Conservation (phyloP, 768 basidiomycete species). For the Saitozyma podzolica region DNA sequence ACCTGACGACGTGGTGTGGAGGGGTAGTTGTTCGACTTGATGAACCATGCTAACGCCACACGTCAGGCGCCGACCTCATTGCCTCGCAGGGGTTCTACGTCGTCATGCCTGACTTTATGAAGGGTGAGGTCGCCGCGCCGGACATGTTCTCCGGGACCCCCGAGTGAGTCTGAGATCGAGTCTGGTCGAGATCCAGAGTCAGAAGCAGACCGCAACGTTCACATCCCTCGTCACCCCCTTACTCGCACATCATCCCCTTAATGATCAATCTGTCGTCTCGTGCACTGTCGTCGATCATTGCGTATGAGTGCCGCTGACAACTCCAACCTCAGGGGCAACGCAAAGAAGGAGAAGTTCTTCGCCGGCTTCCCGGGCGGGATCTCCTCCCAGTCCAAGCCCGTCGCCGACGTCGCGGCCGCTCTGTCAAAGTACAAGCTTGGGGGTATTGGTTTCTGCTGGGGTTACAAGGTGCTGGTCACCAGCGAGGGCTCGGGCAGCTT, state of each 20-base stretch:
- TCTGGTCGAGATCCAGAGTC: neutral
- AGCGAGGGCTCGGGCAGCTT: slow-evolving; percentile 41
- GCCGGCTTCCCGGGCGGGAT: slow-evolving; percentile 62
- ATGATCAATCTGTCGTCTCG: slow-evolving; percentile 42
- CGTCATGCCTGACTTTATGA: slow-evolving; percentile 69
- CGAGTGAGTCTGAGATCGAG: slow-evolving; percentile 52
- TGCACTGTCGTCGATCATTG: neutral
- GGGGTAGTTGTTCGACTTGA: neutral
- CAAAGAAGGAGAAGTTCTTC: slow-evolving; percentile 58
- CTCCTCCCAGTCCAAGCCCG: slow-evolving; percentile 10
- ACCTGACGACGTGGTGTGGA: neutral
- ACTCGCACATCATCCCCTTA: too few relatives aligned
- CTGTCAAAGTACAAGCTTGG: slow-evolving; percentile 32
- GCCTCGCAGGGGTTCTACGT: slow-evolving; percentile 62
- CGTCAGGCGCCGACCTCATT: slow-evolving; percentile 63
- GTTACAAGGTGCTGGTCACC: slow-evolving; percentile 29
- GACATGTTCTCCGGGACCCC: slow-evolving; percentile 61
- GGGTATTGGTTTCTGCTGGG: slow-evolving; percentile 46
- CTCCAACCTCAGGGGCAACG: slow-evolving; percentile 25
- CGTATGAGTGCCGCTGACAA: slow-evolving; percentile 23
- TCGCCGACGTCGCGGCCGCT: slow-evolving; percentile 17
- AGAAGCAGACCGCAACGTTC: slow-evolving; percentile 54
- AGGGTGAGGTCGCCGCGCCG: slow-evolving; percentile 57
- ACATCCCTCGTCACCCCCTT: slow-evolving; percentile 22
- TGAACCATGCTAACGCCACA: neutral